Evolutionary conservation across 257 asterid genomes (phyloP).

Genomic region (Dorcoceras hygrometricum): DNA sequence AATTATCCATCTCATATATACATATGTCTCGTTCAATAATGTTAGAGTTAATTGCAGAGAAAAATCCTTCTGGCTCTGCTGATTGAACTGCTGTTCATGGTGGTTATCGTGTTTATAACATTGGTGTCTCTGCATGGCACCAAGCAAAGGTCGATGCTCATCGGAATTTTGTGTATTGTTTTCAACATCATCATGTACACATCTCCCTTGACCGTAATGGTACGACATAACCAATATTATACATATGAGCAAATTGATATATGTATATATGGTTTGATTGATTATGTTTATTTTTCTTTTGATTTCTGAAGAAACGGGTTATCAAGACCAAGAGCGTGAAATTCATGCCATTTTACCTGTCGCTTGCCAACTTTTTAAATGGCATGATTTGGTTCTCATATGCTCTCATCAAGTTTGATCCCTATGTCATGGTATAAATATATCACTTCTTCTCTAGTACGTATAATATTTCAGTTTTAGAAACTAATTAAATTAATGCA

Average conservation of each 20-base stretch:
- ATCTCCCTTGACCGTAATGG: slow-evolving; percentile 69
- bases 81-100: slow-evolving; percentile 28
- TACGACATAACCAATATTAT: slow-evolving; percentile 13
- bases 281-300: neutral
- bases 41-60: slow-evolving; percentile 33
- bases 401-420: slow-evolving; percentile 59
- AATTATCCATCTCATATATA: neutral
- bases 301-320: slow-evolving; percentile 44
- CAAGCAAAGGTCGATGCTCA: slow-evolving; percentile 35
- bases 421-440: slow-evolving; percentile 51
- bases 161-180: slow-evolving; percentile 47
- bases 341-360: slow-evolving; percentile 70
- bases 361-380: slow-evolving; percentile 58
- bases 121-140: slow-evolving; percentile 40
- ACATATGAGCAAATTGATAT: no score
- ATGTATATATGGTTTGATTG: neutral
- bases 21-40: no score
- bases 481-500: neutral
- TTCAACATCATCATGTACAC: slow-evolving; percentile 54
- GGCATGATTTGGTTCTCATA: slow-evolving; percentile 62
- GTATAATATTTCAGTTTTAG: neutral
- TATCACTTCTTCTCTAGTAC: neutral
- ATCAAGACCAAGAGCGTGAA: slow-evolving; percentile 74
- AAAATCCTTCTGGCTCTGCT: slow-evolving; percentile 34
- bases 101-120: slow-evolving; percentile 29